Conservation (phyloP, 75 land plant genomes). For the Larix kaempferi region DNA sequence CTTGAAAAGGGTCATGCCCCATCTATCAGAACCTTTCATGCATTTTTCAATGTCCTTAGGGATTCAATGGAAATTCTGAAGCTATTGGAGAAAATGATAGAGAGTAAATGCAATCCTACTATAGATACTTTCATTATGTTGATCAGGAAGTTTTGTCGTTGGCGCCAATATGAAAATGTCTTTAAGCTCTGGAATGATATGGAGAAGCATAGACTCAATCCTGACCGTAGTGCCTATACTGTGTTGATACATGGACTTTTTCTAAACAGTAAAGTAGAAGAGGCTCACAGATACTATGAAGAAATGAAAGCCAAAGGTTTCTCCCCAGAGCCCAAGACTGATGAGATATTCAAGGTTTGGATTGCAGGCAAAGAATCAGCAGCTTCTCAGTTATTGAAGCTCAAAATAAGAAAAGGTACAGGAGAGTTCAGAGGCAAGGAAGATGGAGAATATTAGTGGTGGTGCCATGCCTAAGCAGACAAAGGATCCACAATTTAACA, state of each 20-base stretch:
- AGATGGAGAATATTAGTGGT: no score
- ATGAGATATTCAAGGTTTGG: constrained; percentile 47
- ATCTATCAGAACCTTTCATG: constrained; percentile 46
- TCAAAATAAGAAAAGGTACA: background rate
- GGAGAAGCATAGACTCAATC: constrained; percentile 28
- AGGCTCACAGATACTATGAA: constrained; percentile 39
- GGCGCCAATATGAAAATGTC: constrained; percentile 41
- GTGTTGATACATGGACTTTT: constrained; percentile 60
- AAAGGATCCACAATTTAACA: no score
- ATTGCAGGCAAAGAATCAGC: constrained; percentile 9
- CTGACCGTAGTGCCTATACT: constrained; percentile 48
- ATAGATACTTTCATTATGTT: constrained; percentile 65
- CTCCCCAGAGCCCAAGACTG: constrained; percentile 43
- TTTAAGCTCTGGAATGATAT: constrained; percentile 49
- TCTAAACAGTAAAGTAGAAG: constrained; percentile 50
- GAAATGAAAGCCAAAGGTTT: constrained; percentile 54
- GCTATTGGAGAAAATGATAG: constrained; percentile 66
- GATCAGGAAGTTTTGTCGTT: constrained; percentile 49
- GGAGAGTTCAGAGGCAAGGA: no score
- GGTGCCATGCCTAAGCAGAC: no score
- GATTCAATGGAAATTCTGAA: constrained; percentile 57
- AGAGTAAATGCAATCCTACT: constrained; percentile 49
- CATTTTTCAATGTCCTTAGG: constrained; percentile 45
- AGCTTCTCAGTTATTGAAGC: background rate
- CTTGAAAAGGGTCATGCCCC: constrained; percentile 31